Conservation (phyloP, 1,139 yeast species). For the Arxiozyma bovina region DNA sequence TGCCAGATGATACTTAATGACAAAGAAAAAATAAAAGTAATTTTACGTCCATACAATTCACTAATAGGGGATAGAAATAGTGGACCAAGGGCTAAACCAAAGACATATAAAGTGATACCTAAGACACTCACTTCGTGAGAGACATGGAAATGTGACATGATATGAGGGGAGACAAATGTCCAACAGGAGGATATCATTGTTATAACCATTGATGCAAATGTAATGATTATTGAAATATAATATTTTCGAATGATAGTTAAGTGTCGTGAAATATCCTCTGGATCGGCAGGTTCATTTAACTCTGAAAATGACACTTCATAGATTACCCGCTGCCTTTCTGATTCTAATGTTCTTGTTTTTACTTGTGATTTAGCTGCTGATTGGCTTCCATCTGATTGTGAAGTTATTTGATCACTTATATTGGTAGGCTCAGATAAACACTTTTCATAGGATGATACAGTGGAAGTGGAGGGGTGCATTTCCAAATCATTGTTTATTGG, state of each 20-base stretch:
- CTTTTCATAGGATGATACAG: neutral
- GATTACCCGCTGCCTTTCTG: neutral
- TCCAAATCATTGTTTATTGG: neutral
- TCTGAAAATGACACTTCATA: conserved; percentile 24
- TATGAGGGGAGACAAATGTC: conserved; percentile 45
- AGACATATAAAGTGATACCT: conserved; percentile 58
- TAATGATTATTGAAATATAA: conserved; percentile 44
- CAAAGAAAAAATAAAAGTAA: conserved; percentile 55
- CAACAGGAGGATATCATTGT: conserved; percentile 49
- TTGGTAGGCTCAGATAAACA: neutral
- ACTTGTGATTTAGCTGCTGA: neutral
- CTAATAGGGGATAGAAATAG: conserved; percentile 71
- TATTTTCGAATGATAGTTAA: conserved; percentile 40
- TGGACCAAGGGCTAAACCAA: conserved; percentile 74
- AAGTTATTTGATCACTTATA: neutral
- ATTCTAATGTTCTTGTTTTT: neutral
- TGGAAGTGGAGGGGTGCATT: neutral
- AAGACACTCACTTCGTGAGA: conserved; percentile 52
- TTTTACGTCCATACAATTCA: conserved; percentile 66
- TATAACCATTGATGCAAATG: conserved; percentile 39
- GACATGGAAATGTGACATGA: conserved; percentile 42
- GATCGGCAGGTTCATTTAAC: conserved; percentile 35
- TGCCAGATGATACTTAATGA: conserved; percentile 52
- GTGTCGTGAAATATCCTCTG: conserved; percentile 40
- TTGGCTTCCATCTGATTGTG: neutral